Percentiles rank a stretch among this genome's conserved stretches.
Evolutionary conservation across 2,329 filamentous ascomycete genomes (phyloP).

Genomic region (Neobulgaria alba): DNA sequence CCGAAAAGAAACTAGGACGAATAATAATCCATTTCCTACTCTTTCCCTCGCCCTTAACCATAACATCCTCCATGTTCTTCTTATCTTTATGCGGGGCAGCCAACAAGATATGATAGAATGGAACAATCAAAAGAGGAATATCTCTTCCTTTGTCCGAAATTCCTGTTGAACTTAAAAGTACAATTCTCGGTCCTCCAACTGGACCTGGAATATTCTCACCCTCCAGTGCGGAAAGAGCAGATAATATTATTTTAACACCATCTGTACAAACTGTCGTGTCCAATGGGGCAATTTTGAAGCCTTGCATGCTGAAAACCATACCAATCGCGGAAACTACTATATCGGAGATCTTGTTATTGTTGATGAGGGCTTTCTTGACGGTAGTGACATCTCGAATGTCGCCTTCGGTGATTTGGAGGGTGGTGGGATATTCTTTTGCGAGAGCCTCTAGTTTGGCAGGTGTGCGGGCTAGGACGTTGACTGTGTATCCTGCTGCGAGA

Average conservation of each 20-base stretch:
- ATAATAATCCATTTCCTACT: slow-evolving; percentile 15
- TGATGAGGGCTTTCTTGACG: slow-evolving; percentile 32
- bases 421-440: slow-evolving; percentile 20
- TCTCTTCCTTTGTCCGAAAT: slow-evolving; percentile 33
- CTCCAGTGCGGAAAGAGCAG: slow-evolving; percentile 21
- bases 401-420: slow-evolving; percentile 38
- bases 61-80: slow-evolving; percentile 35
- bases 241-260: slow-evolving; percentile 36
- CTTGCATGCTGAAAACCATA: slow-evolving; percentile 17
- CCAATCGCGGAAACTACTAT: slow-evolving; percentile 42
- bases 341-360: slow-evolving; percentile 33
- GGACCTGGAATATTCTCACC: slow-evolving; percentile 13
- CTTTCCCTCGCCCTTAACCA: slow-evolving; percentile 21
- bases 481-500: slow-evolving; percentile 38
- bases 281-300: slow-evolving; percentile 31
- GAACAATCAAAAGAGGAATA: slow-evolving; percentile 34
- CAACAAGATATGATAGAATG: slow-evolving; percentile 37
- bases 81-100: slow-evolving; percentile 40
- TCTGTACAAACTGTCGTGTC: slow-evolving; percentile 41
- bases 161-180: slow-evolving; percentile 37
- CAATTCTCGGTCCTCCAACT: slow-evolving; percentile 29
- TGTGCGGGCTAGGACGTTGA: slow-evolving; percentile 37
- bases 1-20: slow-evolving; percentile 26
- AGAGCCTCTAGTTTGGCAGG: slow-evolving; percentile 39
- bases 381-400: slow-evolving; percentile 36